Evolutionary conservation across 1,284 basidiomycete genomes (phyloP).

Genomic region (Ceratobasidium sp.): DNA sequence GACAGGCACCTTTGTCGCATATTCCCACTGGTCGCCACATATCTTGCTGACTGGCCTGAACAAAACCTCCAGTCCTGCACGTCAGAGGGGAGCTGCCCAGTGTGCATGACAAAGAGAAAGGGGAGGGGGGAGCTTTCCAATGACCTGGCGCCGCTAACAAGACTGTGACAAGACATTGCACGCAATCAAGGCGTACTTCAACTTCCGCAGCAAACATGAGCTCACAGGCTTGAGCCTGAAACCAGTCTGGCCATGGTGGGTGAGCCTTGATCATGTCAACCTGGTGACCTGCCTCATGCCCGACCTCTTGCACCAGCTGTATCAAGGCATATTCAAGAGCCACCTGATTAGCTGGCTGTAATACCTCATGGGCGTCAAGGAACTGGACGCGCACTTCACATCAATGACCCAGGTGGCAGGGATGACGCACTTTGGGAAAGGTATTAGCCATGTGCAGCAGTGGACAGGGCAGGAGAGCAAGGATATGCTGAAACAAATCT

Average conservation of each 20-base stretch:
- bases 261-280: constrained; percentile 18
- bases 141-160: background rate
- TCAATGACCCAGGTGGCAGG: background rate
- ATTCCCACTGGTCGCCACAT: constrained; percentile 27
- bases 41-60: constrained; percentile 44
- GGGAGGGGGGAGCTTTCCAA: background rate
- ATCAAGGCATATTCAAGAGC: constrained; percentile 41
- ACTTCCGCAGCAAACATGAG: too few relatives aligned
- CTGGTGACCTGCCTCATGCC: constrained; percentile 28
- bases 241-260: constrained; percentile 29
- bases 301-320: constrained; percentile 14
- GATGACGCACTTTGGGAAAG: constrained; percentile 13
- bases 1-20: constrained; percentile 1
- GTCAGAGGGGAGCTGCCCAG: background rate
- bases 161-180: background rate
- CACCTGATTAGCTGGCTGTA: constrained; percentile 33
- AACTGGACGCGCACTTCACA: background rate
- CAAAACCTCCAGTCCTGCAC: constrained; percentile 37
- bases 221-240: background rate
- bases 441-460: constrained; percentile 5
- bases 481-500: constrained; percentile 12
- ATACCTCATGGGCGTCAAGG: background rate
- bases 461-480: constrained; percentile 30
- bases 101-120: background rate
- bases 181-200: background rate